These are phyloP conservation scores for Hemisphaericaspora xylofermentans DNA, from an alignment of 1,139 yeast species.

Conservation along the genomic window DNA sequence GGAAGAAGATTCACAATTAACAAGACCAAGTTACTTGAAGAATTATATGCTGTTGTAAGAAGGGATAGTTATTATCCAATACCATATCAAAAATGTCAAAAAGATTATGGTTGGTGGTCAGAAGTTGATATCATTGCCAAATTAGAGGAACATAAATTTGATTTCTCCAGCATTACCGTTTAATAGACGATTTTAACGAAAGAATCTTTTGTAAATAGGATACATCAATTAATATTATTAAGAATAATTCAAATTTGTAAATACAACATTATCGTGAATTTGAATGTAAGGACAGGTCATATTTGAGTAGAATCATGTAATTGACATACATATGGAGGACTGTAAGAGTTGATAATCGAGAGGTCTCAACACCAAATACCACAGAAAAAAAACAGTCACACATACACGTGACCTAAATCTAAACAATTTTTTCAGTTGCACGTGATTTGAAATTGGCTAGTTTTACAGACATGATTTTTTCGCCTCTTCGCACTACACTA, in stretches of 20 bases:
- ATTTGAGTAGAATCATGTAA: too few relatives aligned
- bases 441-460: slow-evolving; percentile 1
- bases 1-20: slow-evolving; percentile 58
- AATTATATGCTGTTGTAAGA: slow-evolving; percentile 53
- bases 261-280: neutral
- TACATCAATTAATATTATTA: neutral
- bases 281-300: too few relatives aligned
- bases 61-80: slow-evolving; percentile 46
- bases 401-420: slow-evolving; percentile 1
- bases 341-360: neutral
- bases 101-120: slow-evolving; percentile 36
- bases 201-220: slow-evolving; percentile 8
- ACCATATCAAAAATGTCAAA: slow-evolving; percentile 16
- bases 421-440: neutral
- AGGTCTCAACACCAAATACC: neutral
- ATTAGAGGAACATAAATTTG: slow-evolving; percentile 35
- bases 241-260: neutral
- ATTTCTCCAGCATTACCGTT: slow-evolving; percentile 29
- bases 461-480: neutral
- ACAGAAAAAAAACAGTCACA: slow-evolving; percentile 6
- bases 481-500: too few relatives aligned
- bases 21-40: slow-evolving; percentile 57
- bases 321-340: too few relatives aligned
- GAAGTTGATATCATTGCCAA: slow-evolving; percentile 43
- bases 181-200: slow-evolving; percentile 1